Conservation (phyloP, 2,329 filamentous ascomycete species). For the Orbilia ellipsospora region DNA sequence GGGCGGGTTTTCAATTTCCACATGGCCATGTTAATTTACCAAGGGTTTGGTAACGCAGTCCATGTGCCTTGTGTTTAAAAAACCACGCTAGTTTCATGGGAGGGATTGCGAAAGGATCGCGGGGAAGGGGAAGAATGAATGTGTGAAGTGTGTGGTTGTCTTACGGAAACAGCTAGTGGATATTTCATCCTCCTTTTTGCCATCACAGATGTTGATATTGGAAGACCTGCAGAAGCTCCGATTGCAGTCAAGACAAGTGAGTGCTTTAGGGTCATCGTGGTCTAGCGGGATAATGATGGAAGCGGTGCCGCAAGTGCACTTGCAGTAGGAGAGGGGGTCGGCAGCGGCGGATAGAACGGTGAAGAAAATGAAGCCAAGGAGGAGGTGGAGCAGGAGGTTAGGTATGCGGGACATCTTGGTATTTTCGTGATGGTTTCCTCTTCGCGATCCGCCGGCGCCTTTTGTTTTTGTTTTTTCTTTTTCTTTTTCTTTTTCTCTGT, state of each 20-base stretch:
- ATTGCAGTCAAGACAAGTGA: slow-evolving; percentile 75
- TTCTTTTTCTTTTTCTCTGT: background rate
- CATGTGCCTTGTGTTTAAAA: too few relatives aligned
- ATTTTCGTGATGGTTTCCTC: slow-evolving; percentile 5
- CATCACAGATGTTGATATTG: slow-evolving; percentile 71
- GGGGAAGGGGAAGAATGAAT: too few relatives aligned
- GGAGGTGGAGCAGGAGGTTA: slow-evolving; percentile 44
- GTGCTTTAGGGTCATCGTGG: slow-evolving; percentile 62
- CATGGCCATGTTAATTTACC: background rate
- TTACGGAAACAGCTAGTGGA: slow-evolving; percentile 74
- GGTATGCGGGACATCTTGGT: slow-evolving; percentile 33
- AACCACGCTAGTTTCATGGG: too few relatives aligned
- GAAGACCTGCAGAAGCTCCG: slow-evolving; percentile 74
- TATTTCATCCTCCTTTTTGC: slow-evolving; percentile 72
- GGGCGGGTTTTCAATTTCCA: background rate
- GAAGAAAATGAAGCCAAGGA: slow-evolving; percentile 34
- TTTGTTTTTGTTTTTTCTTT: too few relatives aligned
- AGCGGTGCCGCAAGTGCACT: slow-evolving; percentile 76
- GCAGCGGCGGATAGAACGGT: slow-evolving; percentile 47
- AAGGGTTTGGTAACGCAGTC: background rate
- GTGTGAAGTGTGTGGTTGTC: slow-evolving; percentile 49
- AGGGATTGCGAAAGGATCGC: too few relatives aligned
- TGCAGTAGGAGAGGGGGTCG: slow-evolving; percentile 68
- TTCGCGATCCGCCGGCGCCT: background rate
- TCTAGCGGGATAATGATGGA: slow-evolving; percentile 75